phyloP scores from a whole-genome alignment of 371 early-diverging fungal species.

The Nematocida sp. region DNA sequence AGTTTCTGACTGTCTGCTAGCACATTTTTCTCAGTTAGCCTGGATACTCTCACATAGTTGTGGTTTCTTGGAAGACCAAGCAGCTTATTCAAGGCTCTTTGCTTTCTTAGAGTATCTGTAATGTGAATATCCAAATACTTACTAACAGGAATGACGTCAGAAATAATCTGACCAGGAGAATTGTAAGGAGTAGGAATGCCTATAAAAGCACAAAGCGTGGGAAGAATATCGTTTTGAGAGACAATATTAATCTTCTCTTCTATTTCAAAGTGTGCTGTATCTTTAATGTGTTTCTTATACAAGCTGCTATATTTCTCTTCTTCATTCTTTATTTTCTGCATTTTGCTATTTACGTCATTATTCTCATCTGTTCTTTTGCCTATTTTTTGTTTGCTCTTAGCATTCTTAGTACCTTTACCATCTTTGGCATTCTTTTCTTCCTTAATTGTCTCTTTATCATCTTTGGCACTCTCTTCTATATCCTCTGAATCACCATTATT shows the following conservation, averaged over 20 bases:
- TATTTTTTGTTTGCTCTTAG: not conserved
- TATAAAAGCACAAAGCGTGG: conserved; percentile 60
- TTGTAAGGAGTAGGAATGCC: conserved; percentile 57
- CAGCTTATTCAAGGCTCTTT: not conserved
- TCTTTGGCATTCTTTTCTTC: no score
- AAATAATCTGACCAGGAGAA: conserved; percentile 59
- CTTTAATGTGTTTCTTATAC: not conserved
- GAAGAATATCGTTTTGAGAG: conserved; percentile 64
- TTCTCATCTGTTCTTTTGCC: not conserved
- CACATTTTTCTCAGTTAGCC: not conserved
- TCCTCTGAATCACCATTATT: no score
- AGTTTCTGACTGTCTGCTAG: not conserved
- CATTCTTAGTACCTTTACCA: no score
- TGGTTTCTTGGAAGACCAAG: not conserved
- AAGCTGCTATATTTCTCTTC: not conserved
- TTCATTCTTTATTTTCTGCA: not conserved
- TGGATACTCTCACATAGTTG: not conserved
- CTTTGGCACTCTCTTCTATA: no score
- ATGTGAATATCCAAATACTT: not conserved
- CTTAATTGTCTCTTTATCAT: no score
- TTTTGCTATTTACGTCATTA: not conserved
- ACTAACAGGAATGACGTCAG: conserved; percentile 45
- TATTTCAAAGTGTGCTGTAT: conserved; percentile 6
- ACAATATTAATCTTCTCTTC: conserved; percentile 8
- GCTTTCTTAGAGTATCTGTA: conserved; percentile 24